phyloP scores from a whole-genome alignment of 2,329 filamentous ascomycete genomes.

The Lecanicillium sp. region DNA sequence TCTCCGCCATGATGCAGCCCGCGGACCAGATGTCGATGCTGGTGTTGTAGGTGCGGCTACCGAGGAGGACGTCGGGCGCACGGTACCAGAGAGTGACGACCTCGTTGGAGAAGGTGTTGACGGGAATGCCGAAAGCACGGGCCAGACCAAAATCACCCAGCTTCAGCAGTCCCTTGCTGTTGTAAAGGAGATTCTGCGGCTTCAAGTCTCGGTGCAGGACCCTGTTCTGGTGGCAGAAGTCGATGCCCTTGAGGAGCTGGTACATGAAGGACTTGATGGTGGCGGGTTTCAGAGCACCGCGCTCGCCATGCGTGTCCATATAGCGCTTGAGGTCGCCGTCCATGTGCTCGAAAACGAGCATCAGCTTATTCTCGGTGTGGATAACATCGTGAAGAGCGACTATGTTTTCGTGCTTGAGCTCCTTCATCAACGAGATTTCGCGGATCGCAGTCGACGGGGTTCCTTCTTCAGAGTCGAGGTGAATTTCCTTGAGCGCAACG shows the following conservation, averaged over 20 bases:
- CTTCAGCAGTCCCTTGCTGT: conserved; percentile 83
- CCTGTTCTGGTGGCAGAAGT: conserved; percentile 95
- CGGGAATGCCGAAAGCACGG: conserved; percentile 90
- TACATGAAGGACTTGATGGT: conserved; percentile 99
- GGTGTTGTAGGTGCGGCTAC: conserved; percentile 96
- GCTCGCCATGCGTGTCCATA: conserved; percentile 90
- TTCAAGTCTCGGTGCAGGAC: conserved; percentile 94
- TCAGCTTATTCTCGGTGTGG: conserved; percentile 98
- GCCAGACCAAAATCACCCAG: conserved; percentile 92
- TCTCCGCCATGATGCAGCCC: conserved; percentile 99
- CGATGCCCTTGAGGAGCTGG: conserved; percentile 89
- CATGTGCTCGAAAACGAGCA: conserved; percentile 99
- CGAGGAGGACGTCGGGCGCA: conserved; percentile 89
- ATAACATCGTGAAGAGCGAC: conserved; percentile 97
- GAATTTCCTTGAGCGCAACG: conserved; percentile 96
- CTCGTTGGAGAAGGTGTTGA: conserved; percentile 97
- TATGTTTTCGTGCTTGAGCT: conserved; percentile 98
- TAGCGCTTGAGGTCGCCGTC: conserved; percentile 97
- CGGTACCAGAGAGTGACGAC: conserved; percentile 98
- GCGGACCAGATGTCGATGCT: conserved; percentile 99
- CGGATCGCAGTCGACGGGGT: conserved; percentile 96
- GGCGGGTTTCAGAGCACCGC: conserved; percentile 77
- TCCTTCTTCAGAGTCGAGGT: conserved; percentile 96
- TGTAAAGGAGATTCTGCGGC: conserved; percentile 94
- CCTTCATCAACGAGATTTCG: conserved; percentile 98